These are phyloP conservation scores for Leccinum aurantiacum DNA, from an alignment of 768 basidiomycete species.

Conservation along the genomic window DNA sequence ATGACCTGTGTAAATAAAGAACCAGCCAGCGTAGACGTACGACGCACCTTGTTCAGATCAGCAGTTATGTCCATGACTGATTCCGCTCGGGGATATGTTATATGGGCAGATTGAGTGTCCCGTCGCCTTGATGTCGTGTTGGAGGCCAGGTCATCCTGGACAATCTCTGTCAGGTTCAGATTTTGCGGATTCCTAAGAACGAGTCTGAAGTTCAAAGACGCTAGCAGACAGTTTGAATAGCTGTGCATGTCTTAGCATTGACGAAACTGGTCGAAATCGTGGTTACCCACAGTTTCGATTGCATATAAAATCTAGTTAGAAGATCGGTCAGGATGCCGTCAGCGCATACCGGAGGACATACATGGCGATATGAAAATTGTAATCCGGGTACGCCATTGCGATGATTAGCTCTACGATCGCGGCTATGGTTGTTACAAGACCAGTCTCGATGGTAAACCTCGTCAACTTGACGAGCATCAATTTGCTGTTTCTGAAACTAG, in stretches of 20 bases:
- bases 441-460: conserved; percentile 26
- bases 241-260: neutral
- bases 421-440: conserved; percentile 21
- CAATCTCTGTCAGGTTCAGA: neutral
- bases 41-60: neutral
- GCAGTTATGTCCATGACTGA: neutral
- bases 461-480: conserved; percentile 13
- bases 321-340: neutral
- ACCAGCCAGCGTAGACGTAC: neutral
- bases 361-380: conserved; percentile 20
- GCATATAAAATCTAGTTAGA: neutral
- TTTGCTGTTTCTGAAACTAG: conserved; percentile 1
- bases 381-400: neutral
- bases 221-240: neutral
- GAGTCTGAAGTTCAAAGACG: neutral
- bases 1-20: neutral
- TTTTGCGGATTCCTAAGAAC: neutral
- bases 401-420: conserved; percentile 19
- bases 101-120: neutral
- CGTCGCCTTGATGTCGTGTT: neutral
- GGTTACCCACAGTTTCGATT: neutral
- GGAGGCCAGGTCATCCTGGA: neutral
- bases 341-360: conserved; percentile 2
- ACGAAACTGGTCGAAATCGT: neutral
- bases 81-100: neutral